These are phyloP conservation scores for Scenedesmus sp. DNA, from an alignment of 163 green algal genomes.

Conservation along the genomic window DNA sequence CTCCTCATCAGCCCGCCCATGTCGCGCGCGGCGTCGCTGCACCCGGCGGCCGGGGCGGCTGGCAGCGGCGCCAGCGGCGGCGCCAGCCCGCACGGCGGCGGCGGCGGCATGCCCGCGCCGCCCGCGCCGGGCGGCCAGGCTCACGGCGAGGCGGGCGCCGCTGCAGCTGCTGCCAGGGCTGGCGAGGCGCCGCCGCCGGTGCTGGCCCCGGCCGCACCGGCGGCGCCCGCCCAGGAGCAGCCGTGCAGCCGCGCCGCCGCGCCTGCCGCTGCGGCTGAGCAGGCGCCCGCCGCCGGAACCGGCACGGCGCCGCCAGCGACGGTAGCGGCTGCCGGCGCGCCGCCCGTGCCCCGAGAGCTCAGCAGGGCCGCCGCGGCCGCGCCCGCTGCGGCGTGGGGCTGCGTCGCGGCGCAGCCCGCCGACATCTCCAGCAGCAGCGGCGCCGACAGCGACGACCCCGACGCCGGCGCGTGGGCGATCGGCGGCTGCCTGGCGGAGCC, in stretches of 20 bases:
- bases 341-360: neutral
- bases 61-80: too few relatives aligned
- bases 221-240: too few relatives aligned
- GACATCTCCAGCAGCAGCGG: slow-evolving; percentile 9
- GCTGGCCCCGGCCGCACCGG: neutral
- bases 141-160: too few relatives aligned
- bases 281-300: neutral
- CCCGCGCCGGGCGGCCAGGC: too few relatives aligned
- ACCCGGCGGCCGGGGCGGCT: too few relatives aligned
- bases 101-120: too few relatives aligned
- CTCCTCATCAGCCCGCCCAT: slow-evolving; percentile 35
- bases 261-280: neutral
- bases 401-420: too few relatives aligned
- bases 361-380: slow-evolving; percentile 15
- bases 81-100: neutral
- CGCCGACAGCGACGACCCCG: slow-evolving; percentile 13
- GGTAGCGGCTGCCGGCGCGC: neutral
- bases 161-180: neutral
- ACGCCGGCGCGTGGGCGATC: neutral
- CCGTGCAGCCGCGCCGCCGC: slow-evolving; percentile 5
- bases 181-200: neutral
- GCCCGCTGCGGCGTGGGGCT: too few relatives aligned
- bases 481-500: too few relatives aligned
- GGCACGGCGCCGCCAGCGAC: neutral
- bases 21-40: slow-evolving; percentile 15